Base-by-base conservation (phyloP, 2,329 filamentous ascomycete species). In the Clonostachys rosea region DNA sequence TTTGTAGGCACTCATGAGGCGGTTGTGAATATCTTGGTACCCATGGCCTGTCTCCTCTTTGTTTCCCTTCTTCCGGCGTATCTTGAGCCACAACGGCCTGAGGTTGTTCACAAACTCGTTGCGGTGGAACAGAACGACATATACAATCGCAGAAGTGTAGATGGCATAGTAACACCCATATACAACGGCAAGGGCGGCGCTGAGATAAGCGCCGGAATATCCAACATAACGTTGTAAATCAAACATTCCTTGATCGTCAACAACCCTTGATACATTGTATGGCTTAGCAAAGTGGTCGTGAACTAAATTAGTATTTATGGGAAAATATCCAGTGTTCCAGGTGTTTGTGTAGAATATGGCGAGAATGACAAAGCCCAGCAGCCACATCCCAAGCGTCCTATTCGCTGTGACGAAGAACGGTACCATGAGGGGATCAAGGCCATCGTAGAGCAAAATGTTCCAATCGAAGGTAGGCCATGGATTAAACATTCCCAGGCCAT, bases 401-500 rank as follows among this genome's bases (percentile, higher is more conserved):
- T 62, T 72, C 52, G 59, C 64, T 0, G 60, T 70, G 42, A 56
- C 69, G 50, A 72, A 73, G 13, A 54, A 36, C 50, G 49, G 6
- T 51, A 52, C 7, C 55, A 58, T 48, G 16, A 71, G 55, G 3
- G 69, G 69, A 43, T 70, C 64, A 11, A 42, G 36, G 6, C 36
- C 9, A 2, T 62, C 54, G 65, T 49, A 2, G 66, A 66, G 50
- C 43, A 55, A 43, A 2, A 71, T 45, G 49, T 74, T 74, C 65
- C 69, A 73, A 58, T 75, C 72, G 45, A 74, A 74, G 0, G 68
- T 74, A 1, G 71, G 67, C 13, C 71, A 51, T n/a, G 67, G 72
- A 53, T 72, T 75, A 59, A 70, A 70, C 59, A 49, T 20, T 13
- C 68, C 68, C 16, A 70, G 50, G 6, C 72, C 72, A 17, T 64